Base-by-base conservation (phyloP, 805 yeast species). In the Saturnispora hagleri region DNA sequence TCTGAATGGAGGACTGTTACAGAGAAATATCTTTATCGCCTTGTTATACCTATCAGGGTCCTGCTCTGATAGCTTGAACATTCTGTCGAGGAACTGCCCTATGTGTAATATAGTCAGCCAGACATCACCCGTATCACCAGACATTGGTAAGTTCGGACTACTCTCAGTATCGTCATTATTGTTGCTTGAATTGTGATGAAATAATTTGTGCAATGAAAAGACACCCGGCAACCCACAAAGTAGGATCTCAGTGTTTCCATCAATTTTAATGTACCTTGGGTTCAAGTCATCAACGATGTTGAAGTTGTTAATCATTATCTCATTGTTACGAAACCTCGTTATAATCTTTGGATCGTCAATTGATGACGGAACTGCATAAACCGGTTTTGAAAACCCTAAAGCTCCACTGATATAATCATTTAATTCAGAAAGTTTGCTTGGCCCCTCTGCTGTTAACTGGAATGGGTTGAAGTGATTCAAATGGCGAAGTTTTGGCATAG, bases 321-420 rank as follows among this genome's bases (percentile, higher is more conserved):
- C 67, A 4, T 84, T 84, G 50, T 70, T 64, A 51, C 81, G 73
- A 64, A 86, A 77, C 68, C 77, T 79, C 56, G 81, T 78, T 43
- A 86, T 66, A 22, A 86, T 86, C 3, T 74, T 61, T 1, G 87
- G 80, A 62, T 86, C 95, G 62, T 86, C 95, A 51, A 82, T 73
- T 64, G 84, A 82, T 0, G 93, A 93, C 58, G 77, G 82, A n/a
- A 83, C 79, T 3, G 90, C 80, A 68, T 86, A 86, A 1, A 86
- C 87, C 0, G 95, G 93, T 3, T 75, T 77, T 40, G 66, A 66
- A 58, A 76, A 71, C 53, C 46, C 56, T 48, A 62, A 60, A 45
- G 67, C 67, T 9, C 77, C 86, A 51, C 60, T 58, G 8, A 81
- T 58, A 51, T 76, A 80, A 46, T 69, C 64, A 43, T 76, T 69